phyloP scores from a whole-genome alignment of 2,329 filamentous ascomycete species.

The Lecanicillium sp. region DNA sequence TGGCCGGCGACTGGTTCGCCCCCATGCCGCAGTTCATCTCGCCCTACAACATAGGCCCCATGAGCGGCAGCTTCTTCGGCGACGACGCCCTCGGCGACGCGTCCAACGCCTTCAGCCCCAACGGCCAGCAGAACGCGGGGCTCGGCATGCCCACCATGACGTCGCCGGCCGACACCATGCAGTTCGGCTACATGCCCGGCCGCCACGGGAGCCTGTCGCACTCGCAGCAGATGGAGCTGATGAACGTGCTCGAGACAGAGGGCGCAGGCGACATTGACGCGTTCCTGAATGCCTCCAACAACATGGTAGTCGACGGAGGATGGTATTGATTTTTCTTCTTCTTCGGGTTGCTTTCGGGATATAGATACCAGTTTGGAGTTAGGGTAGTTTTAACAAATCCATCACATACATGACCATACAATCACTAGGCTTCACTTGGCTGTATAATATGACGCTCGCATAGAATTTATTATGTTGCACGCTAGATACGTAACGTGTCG shows the following conservation, averaged over 20 bases:
- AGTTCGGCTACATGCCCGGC: slow-evolving; percentile 32
- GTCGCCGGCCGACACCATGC: slow-evolving; percentile 11
- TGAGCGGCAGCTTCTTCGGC: slow-evolving; percentile 36
- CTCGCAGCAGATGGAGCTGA: slow-evolving; percentile 75
- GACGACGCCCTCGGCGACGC: slow-evolving; percentile 25
- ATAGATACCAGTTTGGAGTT: neutral
- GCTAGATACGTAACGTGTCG: neutral
- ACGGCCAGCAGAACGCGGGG: slow-evolving; percentile 18
- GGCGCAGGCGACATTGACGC: slow-evolving; percentile 57
- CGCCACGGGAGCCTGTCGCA: slow-evolving; percentile 67
- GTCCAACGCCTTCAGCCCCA: slow-evolving; percentile 24
- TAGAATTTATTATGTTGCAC: neutral
- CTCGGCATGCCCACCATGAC: slow-evolving; percentile 26
- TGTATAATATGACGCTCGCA: no score
- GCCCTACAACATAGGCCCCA: slow-evolving; percentile 42
- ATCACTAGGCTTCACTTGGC: no score
- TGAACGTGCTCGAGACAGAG: slow-evolving; percentile 70
- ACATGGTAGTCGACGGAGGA: slow-evolving; percentile 22
- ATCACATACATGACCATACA: no score
- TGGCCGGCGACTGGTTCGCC: slow-evolving; percentile 47
- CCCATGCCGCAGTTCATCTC: slow-evolving; percentile 48
- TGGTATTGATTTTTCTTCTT: slow-evolving; percentile 25
- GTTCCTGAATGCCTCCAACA: slow-evolving; percentile 41
- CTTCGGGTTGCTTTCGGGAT: neutral
- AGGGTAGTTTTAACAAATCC: no score